Evolutionary conservation across 441 rosid genomes (phyloP), one percentile per base, ranked within the genome.

Genomic region (Populus hybrid): DNA sequence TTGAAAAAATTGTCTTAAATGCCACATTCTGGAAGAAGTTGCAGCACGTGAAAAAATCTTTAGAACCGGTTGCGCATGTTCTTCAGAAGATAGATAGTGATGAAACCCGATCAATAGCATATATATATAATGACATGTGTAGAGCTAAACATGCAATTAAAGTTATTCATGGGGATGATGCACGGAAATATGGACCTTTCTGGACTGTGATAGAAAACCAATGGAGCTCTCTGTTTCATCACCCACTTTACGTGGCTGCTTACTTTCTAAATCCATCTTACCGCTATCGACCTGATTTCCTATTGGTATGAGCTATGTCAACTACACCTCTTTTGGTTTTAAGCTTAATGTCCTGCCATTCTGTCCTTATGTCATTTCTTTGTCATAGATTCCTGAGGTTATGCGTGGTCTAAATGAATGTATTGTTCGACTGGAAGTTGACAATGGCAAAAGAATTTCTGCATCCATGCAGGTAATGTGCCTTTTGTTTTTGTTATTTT

Each of bases 191-290:
- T 70, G 91, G 87, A 78, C 97, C 99, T 10, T 87, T 95, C 69
- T 92, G 93, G 92, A 88, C 84, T 70, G 94, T 87, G 74, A 91
- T 95, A 26, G 99, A 93, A 76, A 83, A 76, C 79, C 90, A 89
- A 63, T 92, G 95, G 93, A 90, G 86, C 84, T 80, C 91, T 63
- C 86, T 91, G 86, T 86, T 90, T 82, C 94, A 84, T 78, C 98
- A 94, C 76, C 98, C 99, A 19, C 94, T 95, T 69, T 85, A 89
- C 77, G 88, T 90, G 74, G 97, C 98, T 82, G 97, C 99, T 57
- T 93, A 92, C 87, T 93, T 92, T 83, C 88, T 95, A 81, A 95
- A 93, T 82, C 98, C 97, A 7, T 87, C 91, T 24, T 88, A 88
- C 74, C 89, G 92, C 72, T 95, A 90, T 75, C 89, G 86, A 75